Conservation (phyloP, 192 early-diverging fungal species). For the Haplosporangium gracile region DNA sequence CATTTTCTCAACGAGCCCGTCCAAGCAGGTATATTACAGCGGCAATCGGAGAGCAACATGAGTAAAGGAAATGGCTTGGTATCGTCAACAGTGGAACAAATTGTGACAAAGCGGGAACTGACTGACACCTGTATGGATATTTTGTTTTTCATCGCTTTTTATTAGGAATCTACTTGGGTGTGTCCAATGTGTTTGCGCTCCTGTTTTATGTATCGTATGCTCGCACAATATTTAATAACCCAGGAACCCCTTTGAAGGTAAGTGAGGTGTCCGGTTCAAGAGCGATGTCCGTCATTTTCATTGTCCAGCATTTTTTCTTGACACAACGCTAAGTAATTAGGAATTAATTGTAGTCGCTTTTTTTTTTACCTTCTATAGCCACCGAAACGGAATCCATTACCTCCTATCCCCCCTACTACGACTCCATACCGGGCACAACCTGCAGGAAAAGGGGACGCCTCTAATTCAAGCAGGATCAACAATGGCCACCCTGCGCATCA, state of each 20-base stretch:
- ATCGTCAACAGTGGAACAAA: not conserved
- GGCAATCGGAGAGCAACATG: not conserved
- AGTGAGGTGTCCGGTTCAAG: not conserved
- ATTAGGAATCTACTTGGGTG: constrained; percentile 52
- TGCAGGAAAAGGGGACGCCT: not conserved
- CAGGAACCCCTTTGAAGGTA: constrained; percentile 64
- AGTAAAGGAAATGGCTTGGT: not conserved
- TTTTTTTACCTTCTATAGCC: constrained; percentile 26
- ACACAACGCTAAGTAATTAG: not conserved
- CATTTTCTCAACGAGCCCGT: constrained; percentile 3
- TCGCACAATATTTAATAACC: constrained; percentile 52
- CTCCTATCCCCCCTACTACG: constrained; percentile 31
- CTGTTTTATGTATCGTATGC: constrained; percentile 60
- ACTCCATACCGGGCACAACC: constrained; percentile 35
- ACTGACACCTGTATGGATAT: not conserved
- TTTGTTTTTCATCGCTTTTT: not conserved
- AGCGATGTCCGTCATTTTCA: not conserved
- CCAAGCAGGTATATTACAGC: constrained; percentile 30
- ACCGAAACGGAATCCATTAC: constrained; percentile 6
- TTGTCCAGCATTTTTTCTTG: constrained; percentile 1
- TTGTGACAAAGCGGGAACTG: not conserved
- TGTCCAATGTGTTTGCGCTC: constrained; percentile 43
- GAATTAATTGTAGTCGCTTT: not conserved
- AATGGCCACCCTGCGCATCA: not conserved
- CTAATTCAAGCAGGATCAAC: not conserved